phyloP scores from a whole-genome alignment of 192 early-diverging fungal genomes.

The Allomyces macrogynus region DNA sequence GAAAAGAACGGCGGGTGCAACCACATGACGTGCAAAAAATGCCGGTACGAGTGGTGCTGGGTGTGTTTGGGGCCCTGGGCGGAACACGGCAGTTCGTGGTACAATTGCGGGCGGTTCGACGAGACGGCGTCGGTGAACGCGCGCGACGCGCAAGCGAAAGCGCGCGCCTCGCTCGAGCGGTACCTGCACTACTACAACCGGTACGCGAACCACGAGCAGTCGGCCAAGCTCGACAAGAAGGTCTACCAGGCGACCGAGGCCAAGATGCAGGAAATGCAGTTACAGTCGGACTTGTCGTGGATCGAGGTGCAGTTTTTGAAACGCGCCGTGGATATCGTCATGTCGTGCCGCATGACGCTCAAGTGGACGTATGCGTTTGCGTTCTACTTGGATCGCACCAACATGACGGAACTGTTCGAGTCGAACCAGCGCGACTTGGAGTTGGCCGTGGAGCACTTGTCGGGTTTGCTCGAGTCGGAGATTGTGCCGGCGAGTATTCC shows the following conservation, averaged over 20 bases:
- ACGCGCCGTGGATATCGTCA: conserved; percentile 73
- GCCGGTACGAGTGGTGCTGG: conserved; percentile 98
- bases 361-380: conserved; percentile 98
- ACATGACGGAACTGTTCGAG: conserved; percentile 82
- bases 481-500: conserved; percentile 53
- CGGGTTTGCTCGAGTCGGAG: conserved; percentile 73
- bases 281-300: conserved; percentile 73
- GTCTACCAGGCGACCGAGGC: conserved; percentile 66
- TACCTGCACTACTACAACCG: conserved; percentile 97
- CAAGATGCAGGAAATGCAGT: conserved; percentile 95
- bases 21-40: conserved; percentile 98
- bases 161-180: conserved; percentile 64
- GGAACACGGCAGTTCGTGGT: conserved; percentile 89
- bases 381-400: conserved; percentile 70
- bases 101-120: conserved; percentile 93
- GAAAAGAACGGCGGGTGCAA: conserved; percentile 99
- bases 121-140: conserved; percentile 75
- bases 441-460: conserved; percentile 87
- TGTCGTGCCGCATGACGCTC: conserved; percentile 72
- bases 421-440: conserved; percentile 97
- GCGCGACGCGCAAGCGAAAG: conserved; percentile 68
- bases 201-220: conserved; percentile 94
- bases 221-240: conserved; percentile 62
- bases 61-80: conserved; percentile 95
- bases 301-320: conserved; percentile 96